Percentiles rank a stretch among this genome's conserved stretches.
These are phyloP conservation scores for Ligustrum vulgare DNA, from an alignment of 257 asterid genomes.

Conservation along the genomic window DNA sequence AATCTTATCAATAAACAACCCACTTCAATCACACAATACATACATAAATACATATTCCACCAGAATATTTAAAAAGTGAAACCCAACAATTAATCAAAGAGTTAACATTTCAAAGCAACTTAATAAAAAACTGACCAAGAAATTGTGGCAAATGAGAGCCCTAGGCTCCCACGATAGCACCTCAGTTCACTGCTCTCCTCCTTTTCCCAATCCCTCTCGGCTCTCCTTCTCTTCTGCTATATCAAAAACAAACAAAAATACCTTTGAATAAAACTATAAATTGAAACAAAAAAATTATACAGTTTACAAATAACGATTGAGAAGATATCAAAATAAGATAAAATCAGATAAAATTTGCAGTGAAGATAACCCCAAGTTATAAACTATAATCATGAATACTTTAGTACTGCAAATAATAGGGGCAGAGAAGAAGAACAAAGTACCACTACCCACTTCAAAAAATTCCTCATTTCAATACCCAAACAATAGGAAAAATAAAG, in stretches of 20 bases:
- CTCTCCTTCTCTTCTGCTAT: constrained; percentile 35
- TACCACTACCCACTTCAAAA: no score
- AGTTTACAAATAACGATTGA: no score
- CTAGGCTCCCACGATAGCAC: constrained; percentile 83
- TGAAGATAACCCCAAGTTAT: no score
- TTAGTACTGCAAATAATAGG: no score
- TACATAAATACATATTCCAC: no score
- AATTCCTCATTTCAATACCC: no score
- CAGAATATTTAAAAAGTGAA: not conserved
- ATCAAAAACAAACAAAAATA: not conserved
- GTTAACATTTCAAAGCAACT: not conserved
- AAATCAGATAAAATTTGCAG: no score
- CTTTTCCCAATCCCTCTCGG: constrained; percentile 58
- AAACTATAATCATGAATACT: no score
- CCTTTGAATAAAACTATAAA: not conserved
- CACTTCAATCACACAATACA: not conserved
- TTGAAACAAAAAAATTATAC: not conserved
- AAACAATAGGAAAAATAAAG: no score
- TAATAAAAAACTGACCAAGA: constrained; percentile 50
- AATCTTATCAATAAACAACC: constrained; percentile 3
- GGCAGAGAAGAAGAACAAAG: no score
- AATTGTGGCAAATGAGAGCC: constrained; percentile 70
- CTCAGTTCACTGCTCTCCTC: constrained; percentile 70
- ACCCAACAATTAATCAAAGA: not conserved
- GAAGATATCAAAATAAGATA: no score